Conservation (phyloP, 208 protist species). For the Leishmania amazonensis region DNA sequence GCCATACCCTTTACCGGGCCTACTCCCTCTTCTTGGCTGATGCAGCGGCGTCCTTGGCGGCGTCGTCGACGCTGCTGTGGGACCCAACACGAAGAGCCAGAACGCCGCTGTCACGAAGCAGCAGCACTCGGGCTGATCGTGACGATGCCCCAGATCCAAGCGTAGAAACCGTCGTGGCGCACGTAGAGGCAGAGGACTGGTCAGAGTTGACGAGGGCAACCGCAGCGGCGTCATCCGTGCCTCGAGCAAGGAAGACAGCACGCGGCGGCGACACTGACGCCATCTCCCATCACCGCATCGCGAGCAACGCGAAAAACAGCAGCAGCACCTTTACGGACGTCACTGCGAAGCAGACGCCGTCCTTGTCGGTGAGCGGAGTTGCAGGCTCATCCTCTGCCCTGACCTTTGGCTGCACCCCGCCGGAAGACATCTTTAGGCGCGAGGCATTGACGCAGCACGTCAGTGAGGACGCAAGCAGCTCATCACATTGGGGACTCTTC, state of each 20-base stretch:
- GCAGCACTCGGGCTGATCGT: background rate
- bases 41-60: background rate
- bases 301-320: no score
- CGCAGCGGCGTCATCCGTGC: background rate
- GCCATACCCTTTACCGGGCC: background rate
- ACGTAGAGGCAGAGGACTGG: background rate
- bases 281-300: background rate
- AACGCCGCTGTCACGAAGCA: background rate
- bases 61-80: background rate
- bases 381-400: background rate
- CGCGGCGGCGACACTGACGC: background rate
- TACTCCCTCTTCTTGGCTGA: background rate
- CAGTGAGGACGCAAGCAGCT: background rate
- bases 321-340: background rate
- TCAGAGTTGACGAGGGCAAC: background rate
- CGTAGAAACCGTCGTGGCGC: background rate
- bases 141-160: background rate
- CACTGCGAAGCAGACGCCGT: background rate
- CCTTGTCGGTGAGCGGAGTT: background rate
- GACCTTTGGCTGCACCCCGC: background rate
- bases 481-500: background rate
- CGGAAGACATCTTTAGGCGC: background rate
- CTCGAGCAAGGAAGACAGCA: background rate
- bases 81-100: background rate
- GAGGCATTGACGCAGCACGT: background rate